Evolutionary conservation across 345 rosid species (phyloP), one percentile per base, ranked within the genome.

Genomic region (Acer saccharum): DNA sequence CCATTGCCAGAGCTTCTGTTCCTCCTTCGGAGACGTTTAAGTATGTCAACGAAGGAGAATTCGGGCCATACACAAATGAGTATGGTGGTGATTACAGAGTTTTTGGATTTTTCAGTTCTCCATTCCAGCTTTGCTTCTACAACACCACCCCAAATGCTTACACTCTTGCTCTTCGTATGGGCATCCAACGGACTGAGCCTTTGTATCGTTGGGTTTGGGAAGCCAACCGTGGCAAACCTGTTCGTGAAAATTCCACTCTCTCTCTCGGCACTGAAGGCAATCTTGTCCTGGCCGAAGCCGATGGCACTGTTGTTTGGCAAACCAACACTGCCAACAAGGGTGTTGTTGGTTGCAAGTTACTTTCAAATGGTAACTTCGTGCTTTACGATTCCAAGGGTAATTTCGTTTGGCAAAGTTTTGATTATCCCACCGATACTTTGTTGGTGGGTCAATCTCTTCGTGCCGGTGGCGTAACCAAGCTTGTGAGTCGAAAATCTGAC

Each of bases 211-310:
- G 87, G 88, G 96, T 89, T 0, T 91, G 94, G 96, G 94, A 91
- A 78, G 98, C 94, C 13, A 91, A 90, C 76, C 65, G 91, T 0
- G 89, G 86, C 74, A 86, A 81, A 57, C 98, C 93, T 1, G 94
- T 92, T 32, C 32, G 80, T 17, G 93, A 90, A 81, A 91, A 91
- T 11, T 89, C 94, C 1, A 86, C 91, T 2, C 71, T 92, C 25
- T 71, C 83, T 14, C 74, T 92, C 1, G 90, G 90, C 0, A 78
- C 73, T 1, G 82, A 91, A 2, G 97, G 96, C 0, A 92, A 91
- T 67, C 89, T 89, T 0, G 86, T 85, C 32, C 71, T 88, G 25
- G 91, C 90, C 1, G 86, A 94, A 18, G 82, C 91, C 0, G 79
- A 93, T 14, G 95, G 93, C 39, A 76, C 39, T 3, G 46, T 89